These are phyloP conservation scores for Colletotrichum sp. DNA, from an alignment of 2,329 filamentous ascomycete species.

Conservation along the genomic window DNA sequence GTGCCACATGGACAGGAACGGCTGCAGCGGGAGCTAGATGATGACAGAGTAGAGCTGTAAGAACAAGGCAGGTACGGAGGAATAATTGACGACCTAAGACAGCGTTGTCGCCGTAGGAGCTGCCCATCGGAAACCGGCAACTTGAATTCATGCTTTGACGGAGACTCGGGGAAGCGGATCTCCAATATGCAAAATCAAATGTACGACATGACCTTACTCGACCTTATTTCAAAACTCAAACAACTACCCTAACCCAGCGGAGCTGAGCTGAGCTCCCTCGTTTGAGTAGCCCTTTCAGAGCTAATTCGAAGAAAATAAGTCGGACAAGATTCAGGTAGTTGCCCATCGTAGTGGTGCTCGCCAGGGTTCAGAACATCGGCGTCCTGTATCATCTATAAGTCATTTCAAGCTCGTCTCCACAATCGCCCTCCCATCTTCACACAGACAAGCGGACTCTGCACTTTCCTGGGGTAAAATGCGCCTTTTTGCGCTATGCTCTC, in stretches of 20 bases:
- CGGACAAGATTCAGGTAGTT: neutral
- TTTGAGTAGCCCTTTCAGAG: neutral
- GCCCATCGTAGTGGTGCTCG: neutral
- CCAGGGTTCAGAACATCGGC: neutral
- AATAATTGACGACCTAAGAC: neutral
- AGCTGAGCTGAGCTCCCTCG: neutral
- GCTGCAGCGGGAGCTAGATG: neutral
- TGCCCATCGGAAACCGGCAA: neutral
- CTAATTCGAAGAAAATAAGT: neutral
- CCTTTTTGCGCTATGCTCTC: neutral
- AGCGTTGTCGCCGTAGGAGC: neutral
- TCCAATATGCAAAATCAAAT: neutral
- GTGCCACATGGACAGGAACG: conserved; percentile 27
- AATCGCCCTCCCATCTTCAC: neutral
- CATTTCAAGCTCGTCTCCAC: neutral
- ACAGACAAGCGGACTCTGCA: neutral
- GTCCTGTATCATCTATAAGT: neutral
- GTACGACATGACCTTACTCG: neutral
- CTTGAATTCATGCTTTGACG: neutral
- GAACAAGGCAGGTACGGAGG: neutral
- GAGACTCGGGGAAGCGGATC: neutral
- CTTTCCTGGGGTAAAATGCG: neutral
- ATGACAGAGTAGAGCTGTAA: neutral
- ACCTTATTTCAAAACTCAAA: neutral
- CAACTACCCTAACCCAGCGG: neutral